Conservation (phyloP, 2,329 filamentous ascomycete species). For the Aspergillus piperis region DNA sequence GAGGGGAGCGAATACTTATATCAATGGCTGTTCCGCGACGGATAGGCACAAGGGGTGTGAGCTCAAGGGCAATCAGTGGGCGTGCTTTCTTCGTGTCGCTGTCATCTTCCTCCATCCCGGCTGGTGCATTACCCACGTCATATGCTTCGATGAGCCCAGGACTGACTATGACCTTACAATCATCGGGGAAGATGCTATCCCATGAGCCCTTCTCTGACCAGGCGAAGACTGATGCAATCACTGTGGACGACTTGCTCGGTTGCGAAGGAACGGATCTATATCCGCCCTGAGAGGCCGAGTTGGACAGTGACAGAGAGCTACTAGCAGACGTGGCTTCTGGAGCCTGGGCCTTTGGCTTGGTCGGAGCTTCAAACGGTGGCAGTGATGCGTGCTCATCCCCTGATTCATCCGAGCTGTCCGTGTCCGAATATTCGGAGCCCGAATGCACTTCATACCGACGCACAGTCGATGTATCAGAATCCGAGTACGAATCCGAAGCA, state of each 20-base stretch:
- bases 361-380: conserved; percentile 37
- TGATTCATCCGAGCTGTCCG: conserved; percentile 57
- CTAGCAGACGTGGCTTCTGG: conserved; percentile 46
- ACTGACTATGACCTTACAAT: conserved; percentile 64
- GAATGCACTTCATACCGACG: conserved; percentile 52
- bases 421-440: conserved; percentile 51
- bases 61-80: conserved; percentile 70
- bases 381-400: conserved; percentile 46
- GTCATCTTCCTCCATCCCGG: conserved; percentile 20
- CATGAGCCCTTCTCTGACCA: conserved; percentile 66
- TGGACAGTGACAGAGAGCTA: conserved; percentile 72
- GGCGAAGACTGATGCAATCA: conserved; percentile 61
- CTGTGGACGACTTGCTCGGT: conserved; percentile 53
- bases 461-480: conserved; percentile 60
- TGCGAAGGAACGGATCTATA: conserved; percentile 57
- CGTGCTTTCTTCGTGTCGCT: conserved; percentile 30
- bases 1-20: conserved; percentile 87
- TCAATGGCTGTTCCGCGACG: conserved; percentile 89
- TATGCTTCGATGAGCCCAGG: conserved; percentile 67
- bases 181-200: conserved; percentile 62
- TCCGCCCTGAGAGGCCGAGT: conserved; percentile 77
- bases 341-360: conserved; percentile 43
- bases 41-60: conserved; percentile 88
- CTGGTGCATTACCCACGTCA: conserved; percentile 51
- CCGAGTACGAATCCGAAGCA: conserved; percentile 61